Base-by-base conservation (phyloP, 371 early-diverging fungal species). In the Lichtheimia corymbifera region DNA sequence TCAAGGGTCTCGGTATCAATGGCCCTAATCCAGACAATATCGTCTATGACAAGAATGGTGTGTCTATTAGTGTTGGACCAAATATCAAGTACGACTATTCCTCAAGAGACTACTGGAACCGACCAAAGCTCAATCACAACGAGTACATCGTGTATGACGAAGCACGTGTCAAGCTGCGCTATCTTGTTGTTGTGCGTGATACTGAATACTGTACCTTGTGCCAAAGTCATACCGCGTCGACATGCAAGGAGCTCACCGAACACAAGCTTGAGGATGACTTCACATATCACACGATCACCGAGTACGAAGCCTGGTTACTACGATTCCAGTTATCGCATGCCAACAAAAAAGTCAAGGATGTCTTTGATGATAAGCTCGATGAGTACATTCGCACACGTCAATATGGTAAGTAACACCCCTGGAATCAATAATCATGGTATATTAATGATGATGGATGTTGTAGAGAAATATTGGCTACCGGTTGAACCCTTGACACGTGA, bases 61-160 rank as follows among this genome's bases (percentile, higher is more conserved):
- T 76, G 56, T 57, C 61, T 40, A 69, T 86, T 5, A 83, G 80
- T 12, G 61, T 76, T 40, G 84, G 83, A 3, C 82, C 84, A 7
- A 42, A 22, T 3, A 35, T 43, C 22, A 30, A 49, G 18, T 50
- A 53, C n/a, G 51, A 62, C 5, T 15, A 18, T 20, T n/a, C 15
- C 2, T 4, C 11, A 12, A 52, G 40, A 7, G 42, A 58, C 15
- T 55, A 43, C 5, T 14, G 20, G 27, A 9, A 43, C 13, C 49
- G 47, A 22, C 17, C 42, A 6, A 0, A 24, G 0, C 75, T 86
- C n/a, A 58, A 65, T 4, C 59, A 79, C 47, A 84, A 84, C 63
- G 87, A 88, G 63, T 88, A 76, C 50, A 75, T 84, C 55, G 87
- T 88, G 1, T 79, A 83, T 54, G 70, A 84, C 28, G 69, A 74